Conservation (phyloP, 2,329 filamentous ascomycete genomes). For the Achaetomium macrosporum region DNA sequence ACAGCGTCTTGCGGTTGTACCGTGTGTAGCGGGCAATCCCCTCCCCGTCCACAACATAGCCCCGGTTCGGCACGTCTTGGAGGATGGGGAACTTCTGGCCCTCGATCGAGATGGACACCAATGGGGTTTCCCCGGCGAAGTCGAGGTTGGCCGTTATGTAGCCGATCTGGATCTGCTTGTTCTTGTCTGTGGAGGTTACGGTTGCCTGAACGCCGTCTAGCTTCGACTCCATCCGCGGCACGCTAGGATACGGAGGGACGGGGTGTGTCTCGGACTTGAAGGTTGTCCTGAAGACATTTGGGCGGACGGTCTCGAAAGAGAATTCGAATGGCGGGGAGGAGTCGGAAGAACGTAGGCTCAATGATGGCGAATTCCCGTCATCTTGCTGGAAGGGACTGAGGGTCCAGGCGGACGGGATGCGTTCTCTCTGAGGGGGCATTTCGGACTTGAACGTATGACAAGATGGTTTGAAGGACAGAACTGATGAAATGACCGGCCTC, state of each 20-base stretch:
- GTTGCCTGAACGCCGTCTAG: not conserved
- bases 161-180: slow-evolving; percentile 3
- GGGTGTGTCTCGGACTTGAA: slow-evolving; percentile 4
- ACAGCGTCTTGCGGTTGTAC: slow-evolving; percentile 6
- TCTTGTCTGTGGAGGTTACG: slow-evolving; percentile 2
- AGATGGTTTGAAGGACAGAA: not conserved
- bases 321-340: slow-evolving; percentile 1
- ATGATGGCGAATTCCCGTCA: not conserved
- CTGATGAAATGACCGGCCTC: not conserved
- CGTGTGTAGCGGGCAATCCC: slow-evolving; percentile 6
- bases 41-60: not conserved
- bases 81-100: slow-evolving; percentile 3
- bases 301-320: slow-evolving; percentile 2
- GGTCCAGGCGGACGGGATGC: not conserved
- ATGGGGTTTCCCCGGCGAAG: not conserved
- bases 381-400: not conserved
- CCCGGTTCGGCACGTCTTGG: slow-evolving; percentile 3
- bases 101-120: slow-evolving; percentile 4
- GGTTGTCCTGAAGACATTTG: slow-evolving; percentile 6
- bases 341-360: not conserved
- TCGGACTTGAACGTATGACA: too few species aligned
- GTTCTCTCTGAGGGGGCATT: slow-evolving; percentile 6
- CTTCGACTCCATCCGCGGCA: slow-evolving; percentile 1
- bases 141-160: not conserved
- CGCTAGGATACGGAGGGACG: slow-evolving; percentile 1